phyloP scores from a whole-genome alignment of 169 alveolate species.

The Cryptosporidium ubiquitum region DNA sequence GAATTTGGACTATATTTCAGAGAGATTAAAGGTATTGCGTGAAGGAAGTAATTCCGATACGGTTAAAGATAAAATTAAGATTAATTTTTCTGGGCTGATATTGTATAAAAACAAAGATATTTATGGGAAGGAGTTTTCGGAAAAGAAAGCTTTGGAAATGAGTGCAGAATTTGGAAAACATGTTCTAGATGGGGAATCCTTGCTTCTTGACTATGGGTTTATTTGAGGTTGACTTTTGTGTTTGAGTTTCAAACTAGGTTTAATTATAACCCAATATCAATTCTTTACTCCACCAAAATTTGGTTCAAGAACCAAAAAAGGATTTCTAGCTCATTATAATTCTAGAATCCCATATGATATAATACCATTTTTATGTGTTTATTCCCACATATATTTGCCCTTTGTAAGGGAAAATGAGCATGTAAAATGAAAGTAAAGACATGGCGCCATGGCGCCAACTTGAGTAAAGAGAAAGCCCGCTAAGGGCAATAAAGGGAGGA shows the following conservation, averaged over 20 bases:
- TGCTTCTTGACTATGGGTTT: not conserved
- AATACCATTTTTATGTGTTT: too few species aligned
- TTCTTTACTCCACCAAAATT: not conserved
- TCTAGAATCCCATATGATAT: too few species aligned
- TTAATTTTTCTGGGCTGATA: not conserved
- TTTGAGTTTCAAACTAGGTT: not conserved
- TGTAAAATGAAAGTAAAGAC: conserved; percentile 8
- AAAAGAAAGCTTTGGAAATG: not conserved
- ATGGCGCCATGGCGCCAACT: conserved; percentile 1
- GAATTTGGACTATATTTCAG: conserved; percentile 64
- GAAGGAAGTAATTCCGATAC: not conserved
- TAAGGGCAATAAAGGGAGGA: not conserved
- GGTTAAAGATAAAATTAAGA: not conserved
- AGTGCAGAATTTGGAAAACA: not conserved
- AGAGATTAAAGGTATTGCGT: not conserved
- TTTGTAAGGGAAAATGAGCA: not conserved
- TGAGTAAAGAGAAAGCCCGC: not conserved
- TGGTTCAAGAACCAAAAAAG: not conserved
- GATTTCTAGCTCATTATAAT: not conserved
- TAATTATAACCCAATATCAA: too few species aligned
- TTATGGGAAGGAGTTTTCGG: conserved; percentile 1
- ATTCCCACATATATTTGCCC: not conserved
- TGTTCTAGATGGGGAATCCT: conserved; percentile 34
- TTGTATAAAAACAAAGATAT: not conserved
- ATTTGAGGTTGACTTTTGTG: not conserved